Conservation (phyloP, 73 alveolate species). For the Loxodes magnus region DNA sequence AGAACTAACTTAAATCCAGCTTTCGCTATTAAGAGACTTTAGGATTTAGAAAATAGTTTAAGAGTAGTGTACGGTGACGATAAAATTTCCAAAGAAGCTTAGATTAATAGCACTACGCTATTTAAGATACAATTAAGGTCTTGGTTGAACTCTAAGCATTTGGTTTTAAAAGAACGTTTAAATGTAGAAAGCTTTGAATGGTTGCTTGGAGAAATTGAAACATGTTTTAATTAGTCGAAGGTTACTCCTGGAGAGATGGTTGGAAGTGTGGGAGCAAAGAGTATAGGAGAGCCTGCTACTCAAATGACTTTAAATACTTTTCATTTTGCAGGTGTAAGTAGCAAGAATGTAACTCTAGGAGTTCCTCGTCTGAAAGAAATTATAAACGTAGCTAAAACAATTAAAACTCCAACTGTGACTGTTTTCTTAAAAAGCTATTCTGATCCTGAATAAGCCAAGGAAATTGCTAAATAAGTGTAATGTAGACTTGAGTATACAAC, state of each 20-base stretch:
- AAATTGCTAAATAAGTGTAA: slow-evolving; percentile 44
- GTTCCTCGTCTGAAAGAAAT: slow-evolving; percentile 97
- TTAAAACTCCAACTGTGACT: slow-evolving; percentile 89
- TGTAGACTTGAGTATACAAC: slow-evolving; percentile 84
- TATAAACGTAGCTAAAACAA: slow-evolving; percentile 88
- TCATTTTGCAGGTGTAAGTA: slow-evolving; percentile 98
- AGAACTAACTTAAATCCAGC: slow-evolving; percentile 66
- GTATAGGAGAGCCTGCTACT: slow-evolving; percentile 98
- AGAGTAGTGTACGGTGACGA: neutral
- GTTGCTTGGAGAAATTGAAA: slow-evolving; percentile 84
- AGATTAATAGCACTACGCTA: slow-evolving; percentile 65
- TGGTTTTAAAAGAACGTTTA: slow-evolving; percentile 67
- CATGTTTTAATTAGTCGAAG: slow-evolving; percentile 53
- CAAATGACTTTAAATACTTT: slow-evolving; percentile 97
- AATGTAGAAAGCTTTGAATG: slow-evolving; percentile 78
- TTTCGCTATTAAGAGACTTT: slow-evolving; percentile 34
- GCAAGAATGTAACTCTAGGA: slow-evolving; percentile 96
- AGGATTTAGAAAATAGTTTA: neutral
- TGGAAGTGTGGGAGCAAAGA: slow-evolving; percentile 93
- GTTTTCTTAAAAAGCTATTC: slow-evolving; percentile 71
- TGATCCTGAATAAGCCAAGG: slow-evolving; percentile 39
- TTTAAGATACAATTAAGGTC: slow-evolving; percentile 74
- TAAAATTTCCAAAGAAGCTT: slow-evolving; percentile 40
- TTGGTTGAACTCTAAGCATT: slow-evolving; percentile 27
- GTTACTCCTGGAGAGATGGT: slow-evolving; percentile 95